Evolutionary conservation across 2,329 filamentous ascomycete genomes (phyloP).

Genomic region (Sphaerulina vaccinii): DNA sequence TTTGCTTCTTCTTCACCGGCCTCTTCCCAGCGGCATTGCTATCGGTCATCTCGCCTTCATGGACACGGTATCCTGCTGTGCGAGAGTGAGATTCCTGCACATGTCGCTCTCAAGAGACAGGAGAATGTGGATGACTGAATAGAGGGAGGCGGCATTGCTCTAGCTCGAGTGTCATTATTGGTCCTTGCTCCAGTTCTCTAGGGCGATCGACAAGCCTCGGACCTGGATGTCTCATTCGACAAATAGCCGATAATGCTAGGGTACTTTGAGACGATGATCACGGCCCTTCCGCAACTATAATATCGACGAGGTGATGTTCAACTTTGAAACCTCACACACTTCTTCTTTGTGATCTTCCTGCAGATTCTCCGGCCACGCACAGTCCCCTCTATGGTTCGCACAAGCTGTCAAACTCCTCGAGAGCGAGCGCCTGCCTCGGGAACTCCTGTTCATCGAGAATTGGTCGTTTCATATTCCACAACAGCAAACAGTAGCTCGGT

Average conservation of each 20-base stretch:
- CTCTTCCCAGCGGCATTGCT: neutral
- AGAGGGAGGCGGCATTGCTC: neutral
- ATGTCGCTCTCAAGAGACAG: neutral
- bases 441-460: neutral
- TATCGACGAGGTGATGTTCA: neutral
- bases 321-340: neutral
- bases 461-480: neutral
- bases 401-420: slow-evolving; percentile 5
- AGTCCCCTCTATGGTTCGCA: neutral
- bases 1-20: slow-evolving; percentile 17
- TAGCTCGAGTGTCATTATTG: neutral
- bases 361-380: neutral
- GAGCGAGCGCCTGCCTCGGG: slow-evolving; percentile 7
- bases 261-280: neutral
- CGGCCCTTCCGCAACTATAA: neutral
- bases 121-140: neutral
- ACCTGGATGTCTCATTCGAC: neutral
- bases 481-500: neutral
- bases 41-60: slow-evolving; percentile 4
- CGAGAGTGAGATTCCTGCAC: neutral
- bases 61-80: neutral
- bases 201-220: neutral
- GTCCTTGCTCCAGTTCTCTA: neutral
- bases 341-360: neutral
- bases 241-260: neutral